Evolutionary conservation across 176 grass and related monocot genomes (phyloP).

Genomic region (Oryza officinalis): DNA sequence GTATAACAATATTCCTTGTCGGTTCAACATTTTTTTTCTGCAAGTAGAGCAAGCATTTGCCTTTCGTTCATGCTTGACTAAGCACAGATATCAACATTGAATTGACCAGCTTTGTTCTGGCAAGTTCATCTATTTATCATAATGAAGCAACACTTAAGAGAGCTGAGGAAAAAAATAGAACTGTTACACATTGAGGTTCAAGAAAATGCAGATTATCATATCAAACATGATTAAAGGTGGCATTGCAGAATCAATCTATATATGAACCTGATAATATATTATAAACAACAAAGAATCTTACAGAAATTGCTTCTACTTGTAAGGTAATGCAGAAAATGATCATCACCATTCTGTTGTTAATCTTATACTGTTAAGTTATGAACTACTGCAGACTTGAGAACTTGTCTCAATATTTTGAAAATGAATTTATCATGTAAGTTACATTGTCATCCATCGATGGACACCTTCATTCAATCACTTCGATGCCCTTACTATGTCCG

Average conservation of each 20-base stretch:
- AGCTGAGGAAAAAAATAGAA: not conserved
- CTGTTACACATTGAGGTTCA: not conserved
- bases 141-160: slow-evolving; percentile 33
- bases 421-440: not conserved
- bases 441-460: not conserved
- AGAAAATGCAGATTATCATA: slow-evolving; percentile 39
- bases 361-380: not conserved
- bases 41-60: not conserved
- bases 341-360: not conserved
- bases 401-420: not conserved
- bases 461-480: not conserved
- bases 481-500: not conserved
- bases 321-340: slow-evolving; percentile 37
- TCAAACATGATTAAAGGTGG: slow-evolving; percentile 51
- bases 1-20: not conserved
- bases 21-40: not conserved
- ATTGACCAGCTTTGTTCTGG: not conserved
- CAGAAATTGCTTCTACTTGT: slow-evolving; percentile 55
- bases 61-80: not conserved
- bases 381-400: not conserved
- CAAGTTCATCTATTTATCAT: not conserved
- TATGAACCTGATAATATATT: slow-evolving; percentile 41
- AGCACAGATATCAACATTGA: not conserved
- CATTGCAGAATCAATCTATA: slow-evolving; percentile 56
- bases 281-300: slow-evolving; percentile 42